These are phyloP conservation scores for Immersiporthe knoxdaviesiana DNA, from an alignment of 2,329 filamentous ascomycete species.

Conservation along the genomic window DNA sequence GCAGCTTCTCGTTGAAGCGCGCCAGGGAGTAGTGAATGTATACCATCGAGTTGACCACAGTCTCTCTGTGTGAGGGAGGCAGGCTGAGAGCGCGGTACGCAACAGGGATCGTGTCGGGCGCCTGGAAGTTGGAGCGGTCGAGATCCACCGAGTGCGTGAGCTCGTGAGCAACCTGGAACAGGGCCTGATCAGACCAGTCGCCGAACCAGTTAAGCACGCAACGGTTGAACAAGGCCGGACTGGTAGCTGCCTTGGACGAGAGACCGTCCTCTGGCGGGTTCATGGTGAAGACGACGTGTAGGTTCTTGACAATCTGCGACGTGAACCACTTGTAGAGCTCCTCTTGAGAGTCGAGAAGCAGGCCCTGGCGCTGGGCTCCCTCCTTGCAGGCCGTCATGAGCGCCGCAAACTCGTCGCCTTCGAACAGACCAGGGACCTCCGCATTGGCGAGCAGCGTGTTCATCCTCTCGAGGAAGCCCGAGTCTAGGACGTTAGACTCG, in stretches of 20 bases:
- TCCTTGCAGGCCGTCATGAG: conserved; percentile 99
- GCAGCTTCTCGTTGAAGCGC: conserved; percentile 82
- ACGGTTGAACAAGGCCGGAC: conserved; percentile 97
- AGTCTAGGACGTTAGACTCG: conserved; percentile 97
- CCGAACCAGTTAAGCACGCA: conserved; percentile 99
- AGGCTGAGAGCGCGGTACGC: conserved; percentile 85
- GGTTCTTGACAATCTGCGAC: conserved; percentile 96
- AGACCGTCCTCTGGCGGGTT: conserved; percentile 96
- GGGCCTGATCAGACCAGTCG: conserved; percentile 98
- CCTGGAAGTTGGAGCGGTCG: conserved; percentile 81
- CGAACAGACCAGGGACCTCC: conserved; percentile 98
- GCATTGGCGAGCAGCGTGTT: conserved; percentile 98
- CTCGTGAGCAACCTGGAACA: conserved; percentile 96
- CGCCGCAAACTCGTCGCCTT: conserved; percentile 98
- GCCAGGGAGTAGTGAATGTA: conserved; percentile 96
- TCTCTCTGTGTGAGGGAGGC: conserved; percentile 87
- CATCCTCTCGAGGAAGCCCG: conserved; percentile 98
- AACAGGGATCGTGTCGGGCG: conserved; percentile 89
- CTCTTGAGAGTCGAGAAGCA: conserved; percentile 95
- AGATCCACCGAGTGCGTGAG: conserved; percentile 96
- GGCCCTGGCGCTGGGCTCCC: conserved; percentile 91
- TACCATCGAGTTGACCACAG: conserved; percentile 97
- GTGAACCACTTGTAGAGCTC: conserved; percentile 99
- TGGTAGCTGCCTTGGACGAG: conserved; percentile 94
- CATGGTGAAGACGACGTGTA: conserved; percentile 99